Evolutionary conservation across 768 basidiomycete genomes (phyloP).

Genomic region (Pleurotus eryngii): DNA sequence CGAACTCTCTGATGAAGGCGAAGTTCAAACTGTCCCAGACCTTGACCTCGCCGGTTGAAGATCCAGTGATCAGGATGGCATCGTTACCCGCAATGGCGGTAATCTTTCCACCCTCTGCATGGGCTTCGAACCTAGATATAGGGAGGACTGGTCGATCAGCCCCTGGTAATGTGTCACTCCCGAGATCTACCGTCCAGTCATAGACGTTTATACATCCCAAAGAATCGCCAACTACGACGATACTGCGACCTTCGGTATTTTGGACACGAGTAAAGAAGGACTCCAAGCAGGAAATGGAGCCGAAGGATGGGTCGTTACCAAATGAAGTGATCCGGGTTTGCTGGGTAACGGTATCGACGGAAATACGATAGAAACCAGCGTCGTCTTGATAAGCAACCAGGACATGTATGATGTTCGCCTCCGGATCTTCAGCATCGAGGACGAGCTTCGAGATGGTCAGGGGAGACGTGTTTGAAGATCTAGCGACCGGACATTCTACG

Average conservation of each 20-base stretch:
- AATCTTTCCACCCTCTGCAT: slow-evolving; percentile 55
- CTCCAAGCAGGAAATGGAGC: slow-evolving; percentile 45
- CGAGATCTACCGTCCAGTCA: slow-evolving; percentile 33
- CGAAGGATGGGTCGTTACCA: slow-evolving; percentile 46
- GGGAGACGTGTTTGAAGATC: slow-evolving; percentile 1
- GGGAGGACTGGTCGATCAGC: slow-evolving; percentile 26
- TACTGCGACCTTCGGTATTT: slow-evolving; percentile 32
- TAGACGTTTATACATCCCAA: slow-evolving; percentile 66
- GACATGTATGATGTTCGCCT: slow-evolving; percentile 23
- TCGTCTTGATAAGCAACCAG: slow-evolving; percentile 51
- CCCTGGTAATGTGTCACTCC: slow-evolving; percentile 6
- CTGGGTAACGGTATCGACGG: slow-evolving; percentile 28
- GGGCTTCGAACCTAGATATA: slow-evolving; percentile 54
- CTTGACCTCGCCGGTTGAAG: slow-evolving; percentile 51
- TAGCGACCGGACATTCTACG: slow-evolving; percentile 33
- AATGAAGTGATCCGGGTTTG: slow-evolving; percentile 37
- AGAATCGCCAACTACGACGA: slow-evolving; percentile 62
- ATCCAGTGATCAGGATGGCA: slow-evolving; percentile 62
- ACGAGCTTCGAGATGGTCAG: not conserved
- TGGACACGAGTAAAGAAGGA: slow-evolving; percentile 43
- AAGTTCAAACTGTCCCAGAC: slow-evolving; percentile 70
- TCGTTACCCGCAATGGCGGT: slow-evolving; percentile 63
- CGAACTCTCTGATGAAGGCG: slow-evolving; percentile 51
- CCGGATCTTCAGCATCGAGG: not conserved
- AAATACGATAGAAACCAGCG: slow-evolving; percentile 49